Evolutionary conservation across 805 yeast species (phyloP), one percentile per base, ranked within the genome.

Genomic region (Lachancea dasiensis): DNA sequence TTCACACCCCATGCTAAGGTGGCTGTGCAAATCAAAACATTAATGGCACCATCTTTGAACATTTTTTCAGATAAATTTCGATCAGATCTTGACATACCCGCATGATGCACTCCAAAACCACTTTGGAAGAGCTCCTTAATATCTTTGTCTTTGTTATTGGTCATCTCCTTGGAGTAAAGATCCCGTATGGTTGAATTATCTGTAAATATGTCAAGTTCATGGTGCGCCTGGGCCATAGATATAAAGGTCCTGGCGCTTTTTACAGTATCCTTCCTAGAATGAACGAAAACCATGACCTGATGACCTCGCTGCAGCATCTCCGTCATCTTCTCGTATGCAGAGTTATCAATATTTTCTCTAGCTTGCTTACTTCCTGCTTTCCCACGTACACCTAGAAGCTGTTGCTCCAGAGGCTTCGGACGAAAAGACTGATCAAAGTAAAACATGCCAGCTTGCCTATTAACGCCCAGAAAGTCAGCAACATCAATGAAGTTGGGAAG

Each of bases 1-100:
- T 92, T 92, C 14, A 92, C 97, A 73, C 99, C 99, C 99, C 99
- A 92, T 0, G 99, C 99, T 41, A 92, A 73, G 0, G 99, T 92
- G 0, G 98, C 95, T 2, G 99, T 92, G 71, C 96, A 87, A 52
- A 95, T 83, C 13, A 92, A 65, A 0, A 92, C 97, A 43, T 81
- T 84, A 45, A 92, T 81, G 0, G 87, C 83, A 28, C 98, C 97
- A 21, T 70, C 66, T 21, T 79, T 68, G 56, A 92, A 92, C 81
- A 90, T 74, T 54, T 79, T 81, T 52, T 94, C 98, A 0, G 94
- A 81, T 36, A 87, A 56, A 52, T 87, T 89, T 53, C 99, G 74
- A 54, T 92, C 99, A 0, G 87, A 65, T 46, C 98, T 70, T 19
- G 86, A 65, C 94, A 92, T 81, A 51, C 99, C 99, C 0, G 99